Evolutionary conservation across 2,329 filamentous ascomycete genomes (phyloP).

Genomic region (Aphanocladium album): DNA sequence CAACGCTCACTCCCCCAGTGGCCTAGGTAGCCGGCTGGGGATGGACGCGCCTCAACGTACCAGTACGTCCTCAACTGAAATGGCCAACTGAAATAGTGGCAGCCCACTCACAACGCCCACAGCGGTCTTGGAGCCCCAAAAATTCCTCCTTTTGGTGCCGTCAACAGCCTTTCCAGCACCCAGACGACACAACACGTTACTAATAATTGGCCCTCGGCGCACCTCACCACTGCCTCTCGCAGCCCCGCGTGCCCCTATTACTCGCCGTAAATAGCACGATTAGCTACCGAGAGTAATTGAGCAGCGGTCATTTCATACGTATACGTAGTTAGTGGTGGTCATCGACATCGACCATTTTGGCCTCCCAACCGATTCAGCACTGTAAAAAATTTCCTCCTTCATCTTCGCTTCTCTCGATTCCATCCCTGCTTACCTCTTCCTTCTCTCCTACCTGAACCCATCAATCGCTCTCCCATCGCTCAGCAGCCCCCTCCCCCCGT

Average conservation of each 20-base stretch:
- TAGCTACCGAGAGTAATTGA: no score
- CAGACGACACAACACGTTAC: constrained; percentile 3
- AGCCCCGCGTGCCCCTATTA: neutral
- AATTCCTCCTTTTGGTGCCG: neutral
- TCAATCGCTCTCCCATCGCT: neutral
- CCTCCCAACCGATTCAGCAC: constrained; percentile 5
- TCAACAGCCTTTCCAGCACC: neutral
- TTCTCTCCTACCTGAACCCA: neutral
- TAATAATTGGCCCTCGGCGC: constrained; percentile 1
- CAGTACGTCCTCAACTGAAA: no score
- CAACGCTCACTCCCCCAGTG: no score
- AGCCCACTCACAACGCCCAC: no score
- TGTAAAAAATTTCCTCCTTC: neutral
- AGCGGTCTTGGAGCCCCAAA: no score
- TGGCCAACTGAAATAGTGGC: no score
- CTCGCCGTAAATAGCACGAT: neutral
- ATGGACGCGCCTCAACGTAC: no score
- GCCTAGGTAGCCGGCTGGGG: no score
- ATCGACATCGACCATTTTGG: constrained; percentile 1
- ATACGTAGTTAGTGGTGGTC: neutral
- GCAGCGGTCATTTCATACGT: no score
- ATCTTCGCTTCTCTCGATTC: neutral
- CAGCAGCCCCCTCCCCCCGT: neutral
- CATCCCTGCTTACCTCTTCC: neutral
- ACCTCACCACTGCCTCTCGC: neutral